phyloP scores from a whole-genome alignment of 345 rosid genomes.

The Salix suchowensis region DNA sequence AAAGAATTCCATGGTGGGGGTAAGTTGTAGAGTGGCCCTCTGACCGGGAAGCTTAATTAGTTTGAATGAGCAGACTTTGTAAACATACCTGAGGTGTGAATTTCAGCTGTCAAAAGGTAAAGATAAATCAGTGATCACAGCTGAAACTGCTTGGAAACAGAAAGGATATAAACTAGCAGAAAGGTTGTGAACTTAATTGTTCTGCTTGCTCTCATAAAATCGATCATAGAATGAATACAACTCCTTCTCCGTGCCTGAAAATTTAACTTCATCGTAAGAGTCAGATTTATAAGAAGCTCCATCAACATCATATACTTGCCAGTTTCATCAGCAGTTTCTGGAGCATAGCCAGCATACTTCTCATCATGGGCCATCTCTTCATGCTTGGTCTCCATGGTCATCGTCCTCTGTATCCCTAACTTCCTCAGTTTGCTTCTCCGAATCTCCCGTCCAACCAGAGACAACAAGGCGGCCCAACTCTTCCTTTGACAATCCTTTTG shows the following conservation, averaged over 20 bases:
- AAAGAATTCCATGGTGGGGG: neutral
- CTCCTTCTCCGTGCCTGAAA: slow-evolving; percentile 81
- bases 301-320: slow-evolving; percentile 49
- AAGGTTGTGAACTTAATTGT: slow-evolving; percentile 46
- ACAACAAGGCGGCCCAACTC: slow-evolving; percentile 92
- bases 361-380: slow-evolving; percentile 45
- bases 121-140: slow-evolving; percentile 6
- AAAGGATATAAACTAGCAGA: neutral
- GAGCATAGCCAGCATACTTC: slow-evolving; percentile 58
- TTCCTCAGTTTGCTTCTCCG: slow-evolving; percentile 42
- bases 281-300: slow-evolving; percentile 47
- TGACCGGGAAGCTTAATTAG: slow-evolving; percentile 61
- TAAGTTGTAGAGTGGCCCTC: slow-evolving; percentile 64
- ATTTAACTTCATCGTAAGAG: slow-evolving; percentile 39
- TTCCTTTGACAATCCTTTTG: slow-evolving; percentile 76
- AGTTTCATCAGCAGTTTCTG: slow-evolving; percentile 62
- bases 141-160: neutral
- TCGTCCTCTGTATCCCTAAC: slow-evolving; percentile 27
- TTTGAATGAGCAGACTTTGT: slow-evolving; percentile 87
- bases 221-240: slow-evolving; percentile 75
- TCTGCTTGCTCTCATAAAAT: slow-evolving; percentile 87
- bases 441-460: slow-evolving; percentile 92
- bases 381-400: slow-evolving; percentile 32
- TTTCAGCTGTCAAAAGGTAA: neutral
- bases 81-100: slow-evolving; percentile 61